A percentile compares a stretch with the other conserved stretches of the same genome.
Evolutionary conservation across 495 filamentous ascomycete genomes (phyloP).

Genomic region (Thermothielavioides terrestris): DNA sequence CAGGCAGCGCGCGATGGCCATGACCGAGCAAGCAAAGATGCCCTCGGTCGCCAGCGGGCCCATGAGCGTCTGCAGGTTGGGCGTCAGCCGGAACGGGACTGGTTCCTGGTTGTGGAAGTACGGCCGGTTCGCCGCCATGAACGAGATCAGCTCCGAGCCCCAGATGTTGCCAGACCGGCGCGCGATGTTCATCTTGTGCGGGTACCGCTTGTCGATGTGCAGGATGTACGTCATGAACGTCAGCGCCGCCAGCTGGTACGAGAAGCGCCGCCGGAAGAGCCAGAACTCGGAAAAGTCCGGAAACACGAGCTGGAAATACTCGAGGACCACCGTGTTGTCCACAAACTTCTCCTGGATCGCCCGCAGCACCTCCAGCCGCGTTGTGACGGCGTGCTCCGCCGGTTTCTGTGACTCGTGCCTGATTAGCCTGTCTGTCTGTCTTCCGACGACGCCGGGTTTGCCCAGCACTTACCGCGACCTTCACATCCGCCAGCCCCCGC

Average conservation of each 20-base stretch:
- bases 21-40: conserved; percentile 81
- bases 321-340: conserved; percentile 64
- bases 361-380: conserved; percentile 75
- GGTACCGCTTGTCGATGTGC: conserved; percentile 88
- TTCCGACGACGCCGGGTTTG: neutral
- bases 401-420: conserved; percentile 43
- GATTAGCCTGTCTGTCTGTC: conserved; percentile 10
- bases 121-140: conserved; percentile 68
- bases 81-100: conserved; percentile 94
- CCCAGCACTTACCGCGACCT: conserved; percentile 46
- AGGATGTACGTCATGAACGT: conserved; percentile 99
- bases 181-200: conserved; percentile 88
- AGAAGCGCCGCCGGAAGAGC: conserved; percentile 93
- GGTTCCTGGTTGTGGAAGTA: conserved; percentile 90
- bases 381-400: conserved; percentile 56
- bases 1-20: conserved; percentile 91
- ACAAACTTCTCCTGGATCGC: conserved; percentile 91
- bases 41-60: conserved; percentile 92
- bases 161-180: conserved; percentile 86
- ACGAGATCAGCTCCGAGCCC: conserved; percentile 86
- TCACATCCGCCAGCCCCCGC: conserved; percentile 61
- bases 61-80: conserved; percentile 91
- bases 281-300: conserved; percentile 91
- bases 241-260: conserved; percentile 89
- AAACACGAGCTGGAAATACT: conserved; percentile 86